Evolutionary conservation across 208 protist genomes (phyloP), one percentile per base, ranked within the genome.

Genomic region (Acanthamoeba sp.): DNA sequence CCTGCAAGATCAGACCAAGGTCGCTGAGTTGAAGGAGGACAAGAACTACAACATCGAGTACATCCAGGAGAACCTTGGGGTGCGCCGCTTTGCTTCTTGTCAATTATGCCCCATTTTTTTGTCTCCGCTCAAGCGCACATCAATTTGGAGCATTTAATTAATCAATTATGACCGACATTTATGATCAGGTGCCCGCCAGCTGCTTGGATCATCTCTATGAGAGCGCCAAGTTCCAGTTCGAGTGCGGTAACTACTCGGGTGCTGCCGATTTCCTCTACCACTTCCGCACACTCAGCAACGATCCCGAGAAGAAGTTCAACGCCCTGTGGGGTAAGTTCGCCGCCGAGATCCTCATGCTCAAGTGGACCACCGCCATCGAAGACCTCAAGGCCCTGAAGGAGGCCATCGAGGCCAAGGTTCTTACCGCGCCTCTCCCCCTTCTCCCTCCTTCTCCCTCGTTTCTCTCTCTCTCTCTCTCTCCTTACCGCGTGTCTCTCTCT

Each of bases 261-360:
- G 95, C 97, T 27, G 95, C 95, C 57, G 95, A 91, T 9, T 94
- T 95, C 76, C 85, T 97, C 12, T 93, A 66, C 36, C 55, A 95
- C 66, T 98, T 89, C 91, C 36, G 84, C 71, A 85, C 94, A n/a
- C 71, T 97, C 5, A 94, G 95, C 62, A 90, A 90, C 52, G 93
- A 97, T 42, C 20, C 48, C 16, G 93, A 97, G 7, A 95, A 97
- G 57, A 84, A 50, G 29, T 84, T 97, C 50, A 95, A 76, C 38
- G 97, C 97, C 5, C 84, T 97, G 12, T 98, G 97, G 97, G 97
- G 97, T 94, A 97, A 97, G 84, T 94, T 97, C 22, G 97, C 96
- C 32, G 62, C 93, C 18, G 96, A 97, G 57, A 98, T 98, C 73
- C 89, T 98, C 3, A 93, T 50, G 45, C 89, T 94, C 16, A 97